Percentiles rank a stretch among this genome's conserved stretches.
These are phyloP conservation scores for Sanghuangporus baumii DNA, from an alignment of 1,284 basidiomycete genomes.

Conservation along the genomic window DNA sequence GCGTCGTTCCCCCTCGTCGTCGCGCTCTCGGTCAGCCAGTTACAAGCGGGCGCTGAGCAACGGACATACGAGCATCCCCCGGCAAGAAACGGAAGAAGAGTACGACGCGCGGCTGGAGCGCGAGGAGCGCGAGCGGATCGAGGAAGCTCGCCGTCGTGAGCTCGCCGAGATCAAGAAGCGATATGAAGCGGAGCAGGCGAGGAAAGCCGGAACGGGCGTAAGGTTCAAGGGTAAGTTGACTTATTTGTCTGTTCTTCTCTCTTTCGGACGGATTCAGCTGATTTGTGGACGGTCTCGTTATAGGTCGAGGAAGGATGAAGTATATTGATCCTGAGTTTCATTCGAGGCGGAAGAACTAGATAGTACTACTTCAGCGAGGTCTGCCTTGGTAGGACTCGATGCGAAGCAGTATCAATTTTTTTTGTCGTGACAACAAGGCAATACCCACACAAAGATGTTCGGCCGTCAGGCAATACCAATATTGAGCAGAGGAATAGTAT, in stretches of 20 bases:
- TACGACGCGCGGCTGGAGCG: slow-evolving; percentile 67
- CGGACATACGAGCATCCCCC: slow-evolving; percentile 30
- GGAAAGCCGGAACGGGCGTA: slow-evolving; percentile 31
- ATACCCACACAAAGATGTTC: no score
- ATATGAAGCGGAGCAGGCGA: slow-evolving; percentile 34
- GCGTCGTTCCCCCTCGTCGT: slow-evolving; percentile 17
- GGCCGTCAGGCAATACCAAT: no score
- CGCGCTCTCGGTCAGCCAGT: slow-evolving; percentile 4
- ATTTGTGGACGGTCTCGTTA: background rate
- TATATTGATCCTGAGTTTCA: slow-evolving; percentile 54
- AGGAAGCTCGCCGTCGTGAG: slow-evolving; percentile 39
- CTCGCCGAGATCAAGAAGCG: slow-evolving; percentile 43
- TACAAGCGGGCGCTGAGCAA: slow-evolving; percentile 18
- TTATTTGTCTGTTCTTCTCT: background rate
- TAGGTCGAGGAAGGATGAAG: slow-evolving; percentile 63
- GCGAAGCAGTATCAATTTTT: no score
- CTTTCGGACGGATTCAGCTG: background rate
- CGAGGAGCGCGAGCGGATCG: slow-evolving; percentile 60
- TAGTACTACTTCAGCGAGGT: background rate
- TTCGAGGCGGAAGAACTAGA: background rate
- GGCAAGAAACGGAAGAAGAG: slow-evolving; percentile 52
- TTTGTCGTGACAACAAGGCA: no score
- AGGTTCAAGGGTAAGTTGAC: slow-evolving; percentile 52
- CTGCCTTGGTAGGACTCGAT: no score
- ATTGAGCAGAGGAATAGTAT: no score